phyloP scores from a whole-genome alignment of 352 stramenopile genomes.

The Phytopythium chamaehyphon region DNA sequence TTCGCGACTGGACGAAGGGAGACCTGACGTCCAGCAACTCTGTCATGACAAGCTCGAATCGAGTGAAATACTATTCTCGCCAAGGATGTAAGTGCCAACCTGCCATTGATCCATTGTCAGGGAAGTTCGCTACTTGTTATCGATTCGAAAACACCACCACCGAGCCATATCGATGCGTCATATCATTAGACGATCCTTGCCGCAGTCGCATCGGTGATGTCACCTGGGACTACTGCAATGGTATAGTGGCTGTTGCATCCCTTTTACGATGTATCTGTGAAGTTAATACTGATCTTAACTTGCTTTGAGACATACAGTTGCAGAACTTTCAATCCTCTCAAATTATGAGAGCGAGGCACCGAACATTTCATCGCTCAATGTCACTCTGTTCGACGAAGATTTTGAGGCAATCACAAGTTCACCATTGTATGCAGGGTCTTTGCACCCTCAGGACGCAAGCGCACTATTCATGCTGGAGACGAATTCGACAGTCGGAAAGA shows the following conservation, averaged over 20 bases:
- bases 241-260: conserved; percentile 7
- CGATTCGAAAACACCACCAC: not conserved
- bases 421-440: conserved; percentile 9
- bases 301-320: conserved; percentile 16
- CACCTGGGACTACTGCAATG: conserved; percentile 35
- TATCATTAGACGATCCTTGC: conserved; percentile 17
- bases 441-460: not conserved
- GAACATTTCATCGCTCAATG: conserved; percentile 6
- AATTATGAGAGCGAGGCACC: conserved; percentile 4
- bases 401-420: conserved; percentile 7
- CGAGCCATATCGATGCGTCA: conserved; percentile 13
- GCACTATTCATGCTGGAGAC: not conserved
- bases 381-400: conserved; percentile 16
- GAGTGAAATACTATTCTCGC: conserved; percentile 14
- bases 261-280: not conserved
- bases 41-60: not conserved
- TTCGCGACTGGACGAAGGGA: conserved; percentile 12
- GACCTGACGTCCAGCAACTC: not conserved
- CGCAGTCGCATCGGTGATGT: conserved; percentile 3
- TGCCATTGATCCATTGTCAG: conserved; percentile 2
- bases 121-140: conserved; percentile 16
- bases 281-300: no score
- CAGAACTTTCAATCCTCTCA: conserved; percentile 24
- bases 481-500: not conserved
- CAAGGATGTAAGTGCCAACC: conserved; percentile 25